A percentile compares a stretch with the other conserved stretches of the same genome.
These are phyloP conservation scores for Chytriomyces confervae DNA, from an alignment of 192 early-diverging fungal species.

Conservation along the genomic window DNA sequence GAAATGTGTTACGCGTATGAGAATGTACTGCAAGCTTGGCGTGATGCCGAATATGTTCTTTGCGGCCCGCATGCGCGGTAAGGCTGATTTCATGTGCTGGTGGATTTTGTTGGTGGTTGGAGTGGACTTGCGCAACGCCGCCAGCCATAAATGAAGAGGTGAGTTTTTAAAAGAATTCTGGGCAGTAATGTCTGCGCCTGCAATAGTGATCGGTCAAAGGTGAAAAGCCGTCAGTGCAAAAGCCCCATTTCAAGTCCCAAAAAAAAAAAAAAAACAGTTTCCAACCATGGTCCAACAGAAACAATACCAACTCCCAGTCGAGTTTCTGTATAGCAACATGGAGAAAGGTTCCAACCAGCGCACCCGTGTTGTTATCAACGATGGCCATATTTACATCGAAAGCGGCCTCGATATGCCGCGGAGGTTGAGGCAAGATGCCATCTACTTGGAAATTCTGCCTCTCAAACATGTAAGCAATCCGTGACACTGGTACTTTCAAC, in stretches of 20 bases:
- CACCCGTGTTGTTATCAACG: neutral
- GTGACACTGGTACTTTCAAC: neutral
- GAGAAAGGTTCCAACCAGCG: neutral
- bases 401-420: neutral
- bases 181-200: neutral
- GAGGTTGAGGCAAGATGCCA: neutral
- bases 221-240: neutral
- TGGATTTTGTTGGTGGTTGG: too few species aligned
- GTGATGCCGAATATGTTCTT: neutral
- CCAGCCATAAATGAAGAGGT: neutral
- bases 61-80: too few species aligned
- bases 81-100: too few species aligned
- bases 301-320: neutral
- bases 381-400: neutral
- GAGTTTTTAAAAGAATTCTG: neutral
- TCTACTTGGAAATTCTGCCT: neutral
- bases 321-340: neutral
- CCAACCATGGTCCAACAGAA: neutral
- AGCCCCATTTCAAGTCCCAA: neutral
- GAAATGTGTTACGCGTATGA: neutral
- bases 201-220: neutral
- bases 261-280: neutral
- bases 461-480: neutral
- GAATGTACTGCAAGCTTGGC: neutral
- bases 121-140: neutral